Evolutionary conservation across 1,284 basidiomycete genomes (phyloP), one percentile per base, ranked within the genome.

Genomic region (Cutaneotrichosporon mucoides): DNA sequence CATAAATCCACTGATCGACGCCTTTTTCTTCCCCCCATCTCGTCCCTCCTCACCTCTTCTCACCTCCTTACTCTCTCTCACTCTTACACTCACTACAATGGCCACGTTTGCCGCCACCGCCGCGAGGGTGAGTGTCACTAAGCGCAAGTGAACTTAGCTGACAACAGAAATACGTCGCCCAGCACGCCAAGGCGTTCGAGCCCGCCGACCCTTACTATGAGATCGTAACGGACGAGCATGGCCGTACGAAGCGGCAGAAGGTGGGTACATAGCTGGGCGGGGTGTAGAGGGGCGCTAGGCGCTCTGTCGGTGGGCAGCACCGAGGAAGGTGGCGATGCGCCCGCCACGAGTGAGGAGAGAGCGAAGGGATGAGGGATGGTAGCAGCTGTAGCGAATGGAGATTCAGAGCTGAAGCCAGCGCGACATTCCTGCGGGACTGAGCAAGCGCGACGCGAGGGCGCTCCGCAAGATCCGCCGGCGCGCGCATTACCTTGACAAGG

Each of bases 401-500:
- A 2, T 13, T 5, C 33, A n/a, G 47, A 51, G 35, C 24, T 53
- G 40, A 53, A 24, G 5, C 16, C 62, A 92, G 89, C 83, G 89
- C 54, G 82, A 82, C 6, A 75, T 86, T 0, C 91, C 91, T 0
- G 85, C 86, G 7, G 92, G 92, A 0, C 83, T 96, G 4, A 89
- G 90, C 0, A 76, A 82, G 37, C 83, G 87, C 37, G 92, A 96
- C 63, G 83, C 83, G n/a, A 85, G 85, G 65, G 86, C 92, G 53
- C 81, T 93, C 54, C 83, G 83, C 66, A 84, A 86, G 15, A 85
- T 94, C 47, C 85, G 90, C 72, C 80, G 82, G 54, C 64, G 93
- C 7, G 93, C 94, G 0, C 92, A 93, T 73, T 85, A 88, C 72
- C 87, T 98, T 57, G 94, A 98, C 81, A 94, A 92, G 77, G 88